Evolutionary conservation across 2,329 filamentous ascomycete species (phyloP).

Genomic region (Ramularia endophylla): DNA sequence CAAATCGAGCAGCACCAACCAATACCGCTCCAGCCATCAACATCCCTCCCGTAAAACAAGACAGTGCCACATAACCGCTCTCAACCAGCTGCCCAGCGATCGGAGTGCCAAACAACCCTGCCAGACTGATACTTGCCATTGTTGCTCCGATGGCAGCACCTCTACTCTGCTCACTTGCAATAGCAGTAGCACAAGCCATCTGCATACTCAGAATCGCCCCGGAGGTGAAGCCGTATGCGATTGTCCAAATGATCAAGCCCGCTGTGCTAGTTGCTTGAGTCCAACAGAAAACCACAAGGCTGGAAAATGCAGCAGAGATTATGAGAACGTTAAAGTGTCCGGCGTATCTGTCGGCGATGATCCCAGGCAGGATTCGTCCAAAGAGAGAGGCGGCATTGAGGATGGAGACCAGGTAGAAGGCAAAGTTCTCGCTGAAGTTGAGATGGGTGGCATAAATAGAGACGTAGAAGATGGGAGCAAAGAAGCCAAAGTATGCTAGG

Average conservation of each 20-base stretch:
- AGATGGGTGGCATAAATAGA: conserved; percentile 31
- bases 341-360: conserved; percentile 34
- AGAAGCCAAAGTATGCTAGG: conserved; percentile 25
- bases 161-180: conserved; percentile 35
- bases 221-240: conserved; percentile 39
- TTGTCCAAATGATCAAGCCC: conserved; percentile 21
- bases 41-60: conserved; percentile 14
- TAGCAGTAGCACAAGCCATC: conserved; percentile 40
- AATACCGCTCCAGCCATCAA: conserved; percentile 15
- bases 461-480: conserved; percentile 36
- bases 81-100: conserved; percentile 19
- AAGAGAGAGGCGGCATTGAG: conserved; percentile 38
- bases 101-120: conserved; percentile 26
- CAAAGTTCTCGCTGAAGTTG: conserved; percentile 18
- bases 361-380: conserved; percentile 36
- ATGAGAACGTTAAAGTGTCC: conserved; percentile 38
- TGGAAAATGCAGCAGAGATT: conserved; percentile 31
- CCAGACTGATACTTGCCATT: conserved; percentile 38
- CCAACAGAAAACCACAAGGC: conserved; percentile 33
- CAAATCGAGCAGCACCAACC: conserved; percentile 6
- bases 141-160: conserved; percentile 41
- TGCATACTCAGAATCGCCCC: conserved; percentile 45
- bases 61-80: conserved; percentile 16
- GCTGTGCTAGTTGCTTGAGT: conserved; percentile 18
- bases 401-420: conserved; percentile 33